Evolutionary conservation across 805 yeast species (phyloP).

Genomic region (Candida ulmi): DNA sequence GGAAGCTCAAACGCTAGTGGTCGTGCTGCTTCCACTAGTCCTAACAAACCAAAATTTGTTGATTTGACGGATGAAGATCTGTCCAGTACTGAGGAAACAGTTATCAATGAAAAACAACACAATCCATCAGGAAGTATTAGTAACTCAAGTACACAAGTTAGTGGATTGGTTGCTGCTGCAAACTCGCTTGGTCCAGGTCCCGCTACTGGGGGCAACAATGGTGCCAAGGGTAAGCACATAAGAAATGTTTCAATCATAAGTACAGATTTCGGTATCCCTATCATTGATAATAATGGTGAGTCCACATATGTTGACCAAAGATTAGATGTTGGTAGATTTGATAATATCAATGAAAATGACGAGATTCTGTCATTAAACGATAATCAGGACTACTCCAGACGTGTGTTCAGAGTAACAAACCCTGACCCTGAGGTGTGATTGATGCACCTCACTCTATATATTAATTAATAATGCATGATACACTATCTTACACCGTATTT

Average conservation of each 20-base stretch:
- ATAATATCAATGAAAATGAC: constrained; percentile 20
- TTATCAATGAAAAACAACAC: constrained; percentile 3
- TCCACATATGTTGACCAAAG: constrained; percentile 34
- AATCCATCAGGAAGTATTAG: not conserved
- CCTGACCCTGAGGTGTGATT: no score
- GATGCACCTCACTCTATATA: no score
- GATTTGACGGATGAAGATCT: constrained; percentile 18
- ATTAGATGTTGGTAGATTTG: constrained; percentile 27
- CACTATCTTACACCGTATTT: no score
- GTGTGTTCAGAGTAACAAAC: constrained; percentile 40
- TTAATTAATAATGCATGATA: no score
- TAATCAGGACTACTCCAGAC: constrained; percentile 42
- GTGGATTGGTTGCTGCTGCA: no score
- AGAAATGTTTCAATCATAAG: constrained; percentile 3
- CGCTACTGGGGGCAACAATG: not conserved
- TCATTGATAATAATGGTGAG: constrained; percentile 18
- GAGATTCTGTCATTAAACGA: constrained; percentile 35
- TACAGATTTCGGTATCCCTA: constrained; percentile 15
- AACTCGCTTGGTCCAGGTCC: not conserved
- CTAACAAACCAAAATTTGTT: constrained; percentile 1
- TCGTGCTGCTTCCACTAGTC: constrained; percentile 1
- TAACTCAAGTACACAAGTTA: no score
- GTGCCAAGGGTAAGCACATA: no score
- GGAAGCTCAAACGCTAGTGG: not conserved
- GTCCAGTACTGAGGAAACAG: constrained; percentile 9